Conservation (phyloP, 1,284 basidiomycete species). For the Ustilago curta region DNA sequence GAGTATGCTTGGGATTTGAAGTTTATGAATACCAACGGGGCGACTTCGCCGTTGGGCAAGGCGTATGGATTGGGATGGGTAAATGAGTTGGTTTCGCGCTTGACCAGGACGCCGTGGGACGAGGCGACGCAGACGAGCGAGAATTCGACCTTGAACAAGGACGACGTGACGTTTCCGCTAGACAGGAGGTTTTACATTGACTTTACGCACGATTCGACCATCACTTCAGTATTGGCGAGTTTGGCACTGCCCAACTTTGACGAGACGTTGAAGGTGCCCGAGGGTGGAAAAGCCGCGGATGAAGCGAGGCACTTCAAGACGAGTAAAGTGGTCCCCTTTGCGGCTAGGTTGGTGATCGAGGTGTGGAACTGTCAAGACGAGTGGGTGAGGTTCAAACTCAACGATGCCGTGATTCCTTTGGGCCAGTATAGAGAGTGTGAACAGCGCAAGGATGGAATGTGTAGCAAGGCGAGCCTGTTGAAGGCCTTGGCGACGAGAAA, state of each 20-base stretch:
- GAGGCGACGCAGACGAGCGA: slow-evolving; percentile 57
- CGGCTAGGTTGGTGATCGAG: slow-evolving; percentile 61
- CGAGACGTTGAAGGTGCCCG: slow-evolving; percentile 19
- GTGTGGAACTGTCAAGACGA: slow-evolving; percentile 45
- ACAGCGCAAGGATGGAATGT: slow-evolving; percentile 56
- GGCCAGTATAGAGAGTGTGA: slow-evolving; percentile 51
- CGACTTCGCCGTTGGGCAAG: slow-evolving; percentile 81
- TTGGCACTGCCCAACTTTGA: slow-evolving; percentile 51
- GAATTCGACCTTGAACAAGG: slow-evolving; percentile 60
- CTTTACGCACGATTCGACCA: slow-evolving; percentile 67
- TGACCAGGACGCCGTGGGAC: slow-evolving; percentile 50
- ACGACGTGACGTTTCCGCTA: slow-evolving; percentile 60
- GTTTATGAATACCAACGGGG: slow-evolving; percentile 77
- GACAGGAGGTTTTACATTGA: slow-evolving; percentile 64
- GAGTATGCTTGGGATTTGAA: slow-evolving; percentile 75
- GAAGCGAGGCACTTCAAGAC: slow-evolving; percentile 42
- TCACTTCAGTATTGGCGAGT: slow-evolving; percentile 60
- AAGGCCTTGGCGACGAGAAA: slow-evolving; percentile 46
- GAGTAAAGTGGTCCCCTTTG: slow-evolving; percentile 62
- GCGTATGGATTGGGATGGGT: slow-evolving; percentile 87
- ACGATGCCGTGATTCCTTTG: slow-evolving; percentile 63
- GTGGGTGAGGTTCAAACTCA: slow-evolving; percentile 46
- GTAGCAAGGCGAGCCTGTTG: slow-evolving; percentile 46
- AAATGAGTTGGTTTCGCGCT: slow-evolving; percentile 65
- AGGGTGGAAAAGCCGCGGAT: slow-evolving; percentile 28